Conservation (phyloP, 441 rosid genomes). For the Adansonia madagascariensis region DNA sequence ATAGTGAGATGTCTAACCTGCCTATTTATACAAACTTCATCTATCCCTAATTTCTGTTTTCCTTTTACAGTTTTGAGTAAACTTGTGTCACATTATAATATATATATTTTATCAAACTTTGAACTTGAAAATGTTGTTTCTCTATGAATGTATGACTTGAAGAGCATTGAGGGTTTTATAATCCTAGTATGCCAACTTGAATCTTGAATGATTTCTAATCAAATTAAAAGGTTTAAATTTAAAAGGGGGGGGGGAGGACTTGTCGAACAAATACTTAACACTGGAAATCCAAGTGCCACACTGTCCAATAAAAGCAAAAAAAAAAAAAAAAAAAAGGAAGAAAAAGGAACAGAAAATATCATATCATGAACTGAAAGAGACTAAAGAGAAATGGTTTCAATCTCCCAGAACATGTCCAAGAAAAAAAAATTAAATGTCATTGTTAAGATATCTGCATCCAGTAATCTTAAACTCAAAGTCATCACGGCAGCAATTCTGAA, state of each 20-base stretch:
- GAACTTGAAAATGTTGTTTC: background rate
- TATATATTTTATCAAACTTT: background rate
- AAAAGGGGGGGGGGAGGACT: background rate
- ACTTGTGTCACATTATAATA: background rate
- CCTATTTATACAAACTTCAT: background rate
- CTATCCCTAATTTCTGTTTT: background rate
- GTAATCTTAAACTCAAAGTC: constrained; percentile 12
- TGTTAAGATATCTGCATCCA: background rate
- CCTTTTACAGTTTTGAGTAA: too few species aligned
- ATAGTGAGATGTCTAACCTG: too few species aligned
- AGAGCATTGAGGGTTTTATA: background rate
- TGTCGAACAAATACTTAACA: background rate
- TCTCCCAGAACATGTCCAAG: background rate
- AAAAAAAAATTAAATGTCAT: background rate
- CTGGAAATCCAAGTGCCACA: background rate
- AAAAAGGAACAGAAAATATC: background rate
- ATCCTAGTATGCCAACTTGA: background rate
- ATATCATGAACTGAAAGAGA: background rate
- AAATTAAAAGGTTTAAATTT: background rate
- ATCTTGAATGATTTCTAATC: background rate
- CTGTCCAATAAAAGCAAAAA: background rate
- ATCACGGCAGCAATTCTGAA: background rate
- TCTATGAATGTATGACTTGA: background rate
- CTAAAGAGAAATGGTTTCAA: background rate
- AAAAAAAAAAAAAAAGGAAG: background rate